phyloP scores from a whole-genome alignment of 345 rosid genomes.

The Rubroshorea leprosula region DNA sequence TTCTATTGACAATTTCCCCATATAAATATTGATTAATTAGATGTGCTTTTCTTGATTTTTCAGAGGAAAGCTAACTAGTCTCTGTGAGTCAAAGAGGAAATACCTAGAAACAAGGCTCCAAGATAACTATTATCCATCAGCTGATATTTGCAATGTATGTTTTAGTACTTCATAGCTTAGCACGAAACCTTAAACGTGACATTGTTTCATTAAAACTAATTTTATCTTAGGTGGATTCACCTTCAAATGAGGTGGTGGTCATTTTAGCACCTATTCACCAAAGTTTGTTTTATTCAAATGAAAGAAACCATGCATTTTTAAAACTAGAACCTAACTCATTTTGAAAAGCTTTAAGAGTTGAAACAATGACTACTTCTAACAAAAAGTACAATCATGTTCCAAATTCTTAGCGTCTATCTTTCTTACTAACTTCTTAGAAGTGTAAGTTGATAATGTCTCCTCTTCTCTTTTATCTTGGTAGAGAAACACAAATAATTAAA shows the following conservation, averaged over 20 bases:
- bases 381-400: background rate
- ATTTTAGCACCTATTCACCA: background rate
- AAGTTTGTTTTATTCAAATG: background rate
- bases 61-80: slow-evolving; percentile 58
- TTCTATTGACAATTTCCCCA: slow-evolving; percentile 12
- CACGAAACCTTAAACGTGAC: background rate
- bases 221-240: too few species aligned
- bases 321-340: too few species aligned
- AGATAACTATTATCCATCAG: slow-evolving; percentile 33
- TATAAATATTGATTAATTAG: slow-evolving; percentile 16
- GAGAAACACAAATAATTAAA: slow-evolving; percentile 69
- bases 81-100: slow-evolving; percentile 68
- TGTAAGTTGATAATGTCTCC: slow-evolving; percentile 6
- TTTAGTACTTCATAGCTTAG: too few species aligned
- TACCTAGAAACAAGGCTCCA: slow-evolving; percentile 62
- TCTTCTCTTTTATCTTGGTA: slow-evolving; percentile 26
- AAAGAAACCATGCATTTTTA: background rate
- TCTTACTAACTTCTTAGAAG: background rate
- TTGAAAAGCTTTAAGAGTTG: too few species aligned
- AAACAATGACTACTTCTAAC: too few species aligned
- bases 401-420: background rate
- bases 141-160: too few species aligned
- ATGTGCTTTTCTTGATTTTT: slow-evolving; percentile 24
- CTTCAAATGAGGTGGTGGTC: background rate
- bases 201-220: too few species aligned